Percentiles rank a stretch among this genome's conserved stretches.
These are phyloP conservation scores for Candida verbasci DNA, from an alignment of 805 yeast species.

Conservation along the genomic window DNA sequence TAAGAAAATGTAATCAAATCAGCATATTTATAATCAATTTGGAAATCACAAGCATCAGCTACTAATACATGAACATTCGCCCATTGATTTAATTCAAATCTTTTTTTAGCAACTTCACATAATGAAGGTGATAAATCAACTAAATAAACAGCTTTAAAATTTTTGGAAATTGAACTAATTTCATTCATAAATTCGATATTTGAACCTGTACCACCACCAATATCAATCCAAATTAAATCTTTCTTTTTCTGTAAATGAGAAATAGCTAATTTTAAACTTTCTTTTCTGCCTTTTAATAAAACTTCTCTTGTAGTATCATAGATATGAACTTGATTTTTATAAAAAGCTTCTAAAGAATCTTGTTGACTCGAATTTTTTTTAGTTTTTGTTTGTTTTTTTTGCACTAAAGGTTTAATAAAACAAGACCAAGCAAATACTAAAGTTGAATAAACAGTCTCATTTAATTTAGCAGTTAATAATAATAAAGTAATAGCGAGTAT, in stretches of 20 bases:
- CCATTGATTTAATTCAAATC: constrained; percentile 43
- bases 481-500: constrained; percentile 14
- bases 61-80: constrained; percentile 64
- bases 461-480: constrained; percentile 15
- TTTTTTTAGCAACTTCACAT: constrained; percentile 62
- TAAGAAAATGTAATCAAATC: constrained; percentile 76
- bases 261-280: constrained; percentile 55
- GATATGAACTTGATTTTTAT: constrained; percentile 70
- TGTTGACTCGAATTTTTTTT: constrained; percentile 43
- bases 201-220: constrained; percentile 86
- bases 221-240: constrained; percentile 66
- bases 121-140: constrained; percentile 76
- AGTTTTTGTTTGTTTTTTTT: constrained; percentile 7
- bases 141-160: constrained; percentile 64
- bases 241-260: constrained; percentile 46
- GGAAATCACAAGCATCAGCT: constrained; percentile 73
- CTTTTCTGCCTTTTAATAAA: constrained; percentile 67
- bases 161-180: constrained; percentile 39
- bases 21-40: constrained; percentile 44
- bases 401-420: constrained; percentile 49
- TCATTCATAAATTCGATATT: constrained; percentile 74
- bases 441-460: constrained; percentile 20
- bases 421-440: constrained; percentile 44
- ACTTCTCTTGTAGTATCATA: constrained; percentile 69
- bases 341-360: constrained; percentile 62